Base-by-base conservation (phyloP, 257 asterid genomes). In the Solanum paucissectum region DNA sequence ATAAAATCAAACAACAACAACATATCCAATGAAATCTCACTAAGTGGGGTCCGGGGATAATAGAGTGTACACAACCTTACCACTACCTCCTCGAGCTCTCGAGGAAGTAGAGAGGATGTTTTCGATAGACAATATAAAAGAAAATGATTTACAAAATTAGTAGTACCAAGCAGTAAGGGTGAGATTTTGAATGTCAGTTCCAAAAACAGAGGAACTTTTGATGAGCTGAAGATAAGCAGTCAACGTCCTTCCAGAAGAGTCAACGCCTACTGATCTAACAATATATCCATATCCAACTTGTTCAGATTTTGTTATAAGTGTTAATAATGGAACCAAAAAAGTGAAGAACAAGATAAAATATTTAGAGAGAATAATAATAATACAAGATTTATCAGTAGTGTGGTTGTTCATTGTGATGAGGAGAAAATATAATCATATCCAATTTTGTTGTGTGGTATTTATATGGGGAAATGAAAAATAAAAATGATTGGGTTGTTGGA, bases 231-330 rank as follows among this genome's bases (percentile, higher is more conserved):
- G 90, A 33, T 10, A 1, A 25, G 91, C 90, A 81, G 72, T 66
- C 85, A 89, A 60, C 23, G 85, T 71, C 71, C 23, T 68, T 27
- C 89, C 88, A 16, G 55, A 69, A 1, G 89, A 23, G 23, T 89
- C 90, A 55, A 84, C 86, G 81, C 72, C 34, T 14, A 75, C 21
- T 23, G 90, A 87, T 73, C 52, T 27, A 18, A 90, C 75, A 29
- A 12, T 49, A 75, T 90, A 90, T 1, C 92, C 92, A 72, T 46
- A 82, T 66, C 91, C 90, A 84, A 44, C 37, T 79, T 21, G 66
- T 79, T 79, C 84, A 27, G 84, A 52, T 42, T 44, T 79, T 79
- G 84, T 42, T 13, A 42, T 0, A 68, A 68, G 20, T 77, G 60
- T 29, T 74, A 37, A 21, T 5, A 33, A 33, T 18, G 49, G 49